These are phyloP conservation scores for Phytophthora vignae DNA, from an alignment of 352 stramenopile species.

Conservation along the genomic window DNA sequence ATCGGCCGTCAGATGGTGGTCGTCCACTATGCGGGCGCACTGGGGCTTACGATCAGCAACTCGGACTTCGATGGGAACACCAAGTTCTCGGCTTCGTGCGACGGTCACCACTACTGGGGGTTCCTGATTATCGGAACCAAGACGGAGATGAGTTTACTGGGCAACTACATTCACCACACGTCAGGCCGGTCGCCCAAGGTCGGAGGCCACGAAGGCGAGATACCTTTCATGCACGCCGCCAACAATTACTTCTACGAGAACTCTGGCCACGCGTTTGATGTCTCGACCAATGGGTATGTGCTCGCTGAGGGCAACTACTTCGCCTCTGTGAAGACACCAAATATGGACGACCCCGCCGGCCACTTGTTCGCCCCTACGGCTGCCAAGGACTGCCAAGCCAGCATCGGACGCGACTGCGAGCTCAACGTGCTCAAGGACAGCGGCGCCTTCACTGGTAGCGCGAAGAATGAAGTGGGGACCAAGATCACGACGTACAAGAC, in stretches of 20 bases:
- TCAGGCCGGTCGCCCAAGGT: conserved; percentile 51
- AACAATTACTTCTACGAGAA: conserved; percentile 42
- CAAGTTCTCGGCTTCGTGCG: conserved; percentile 17
- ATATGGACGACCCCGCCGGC: conserved; percentile 17
- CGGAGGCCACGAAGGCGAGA: conserved; percentile 14
- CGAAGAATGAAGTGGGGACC: too few species aligned
- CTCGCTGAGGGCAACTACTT: too few species aligned
- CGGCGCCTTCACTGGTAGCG: not conserved
- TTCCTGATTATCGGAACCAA: conserved; percentile 30
- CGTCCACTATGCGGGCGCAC: conserved; percentile 20
- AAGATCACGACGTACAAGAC: too few species aligned
- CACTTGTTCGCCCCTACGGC: conserved; percentile 25
- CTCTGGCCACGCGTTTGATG: conserved; percentile 28
- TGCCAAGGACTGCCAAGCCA: conserved; percentile 18
- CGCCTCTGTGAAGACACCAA: conserved; percentile 18
- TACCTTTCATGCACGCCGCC: conserved; percentile 25
- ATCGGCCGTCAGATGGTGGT: conserved; percentile 50
- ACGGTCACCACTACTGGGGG: conserved; percentile 51
- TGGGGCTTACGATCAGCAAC: conserved; percentile 36
- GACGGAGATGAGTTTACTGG: conserved; percentile 30
- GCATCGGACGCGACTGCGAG: conserved; percentile 29
- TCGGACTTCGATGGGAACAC: conserved; percentile 28
- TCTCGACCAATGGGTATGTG: conserved; percentile 19
- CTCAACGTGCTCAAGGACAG: conserved; percentile 25
- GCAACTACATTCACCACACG: conserved; percentile 38